Conservation (phyloP, 805 yeast species). For the Phaffomyces thermotolerans region DNA sequence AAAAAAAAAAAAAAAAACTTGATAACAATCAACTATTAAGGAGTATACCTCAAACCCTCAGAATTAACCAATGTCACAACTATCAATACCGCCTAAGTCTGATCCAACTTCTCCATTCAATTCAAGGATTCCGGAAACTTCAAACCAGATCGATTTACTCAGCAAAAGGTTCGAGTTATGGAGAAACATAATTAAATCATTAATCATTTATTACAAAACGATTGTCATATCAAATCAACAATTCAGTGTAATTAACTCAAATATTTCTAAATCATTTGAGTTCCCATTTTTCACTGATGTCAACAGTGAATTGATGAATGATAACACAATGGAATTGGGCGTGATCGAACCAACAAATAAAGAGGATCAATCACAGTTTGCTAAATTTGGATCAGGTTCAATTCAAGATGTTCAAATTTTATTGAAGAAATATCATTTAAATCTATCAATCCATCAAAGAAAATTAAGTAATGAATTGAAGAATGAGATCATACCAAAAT, state of each 20-base stretch:
- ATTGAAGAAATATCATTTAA: constrained; percentile 60
- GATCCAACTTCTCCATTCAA: constrained; percentile 32
- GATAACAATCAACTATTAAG: too few relatives aligned
- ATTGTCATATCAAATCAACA: constrained; percentile 82
- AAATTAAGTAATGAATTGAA: constrained; percentile 49
- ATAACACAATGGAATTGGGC: constrained; percentile 19
- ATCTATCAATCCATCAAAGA: constrained; percentile 50
- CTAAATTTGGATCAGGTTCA: constrained; percentile 68
- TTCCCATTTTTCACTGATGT: constrained; percentile 32
- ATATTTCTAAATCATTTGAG: constrained; percentile 70
- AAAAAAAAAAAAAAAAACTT: too few relatives aligned
- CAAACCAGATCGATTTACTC: constrained; percentile 79
- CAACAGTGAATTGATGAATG: constrained; percentile 1
- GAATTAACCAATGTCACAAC: neutral
- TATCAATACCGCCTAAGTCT: constrained; percentile 16
- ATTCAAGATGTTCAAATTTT: constrained; percentile 76
- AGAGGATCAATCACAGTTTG: constrained; percentile 43
- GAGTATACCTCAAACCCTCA: too few relatives aligned
- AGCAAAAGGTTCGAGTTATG: constrained; percentile 81
- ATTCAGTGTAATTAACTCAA: constrained; percentile 66
- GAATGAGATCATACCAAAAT: constrained; percentile 53
- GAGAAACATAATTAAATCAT: constrained; percentile 71
- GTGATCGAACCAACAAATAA: constrained; percentile 27
- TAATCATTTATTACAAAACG: constrained; percentile 69
- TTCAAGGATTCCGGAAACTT: constrained; percentile 45